Base-by-base conservation (phyloP, 805 yeast genomes). In the Ogataea saltuana region DNA sequence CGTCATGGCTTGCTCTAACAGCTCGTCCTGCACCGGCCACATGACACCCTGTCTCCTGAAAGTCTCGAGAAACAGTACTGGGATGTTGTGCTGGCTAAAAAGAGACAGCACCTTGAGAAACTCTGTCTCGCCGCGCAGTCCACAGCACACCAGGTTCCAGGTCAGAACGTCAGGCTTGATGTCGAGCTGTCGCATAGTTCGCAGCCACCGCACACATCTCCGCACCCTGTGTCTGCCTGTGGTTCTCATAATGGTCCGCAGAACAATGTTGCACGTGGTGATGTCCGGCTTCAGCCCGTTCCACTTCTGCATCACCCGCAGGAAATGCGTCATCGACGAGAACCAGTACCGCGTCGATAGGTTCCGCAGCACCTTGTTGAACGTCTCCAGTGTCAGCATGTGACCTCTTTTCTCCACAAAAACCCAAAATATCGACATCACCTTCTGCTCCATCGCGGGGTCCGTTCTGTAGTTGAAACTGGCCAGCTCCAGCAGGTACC, bases 111-210 rank as follows among this genome's bases (percentile, higher is more conserved):
- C 21, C 2, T 31, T 16, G 15, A 50, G 21, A 6, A 28, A 17
- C n/a, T 35, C 35, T 1, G 16, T 17, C 8, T 16, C 17, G 22
- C 46, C 44, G 2, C 25, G 15, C 13, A 50, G 10, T 3, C 49
- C 41, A 9, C 46, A 33, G 21, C 45, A 41, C 2, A 50, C 13
- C 4, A 53, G 21, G 31, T 50, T 49, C 54, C 54, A 53, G 11
- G 54, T 53, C 28, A 46, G 17, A 15, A 35, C 16, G 29, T 53
- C 51, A 1, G 53, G 53, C 13, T 3, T 32, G 7, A 53, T 15
- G 8, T 33, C 31, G 6, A 22, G 13, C 0, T 18, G 5, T 10
- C 41, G 23, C 51, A 53, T 50, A 8, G 4, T 19, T 10, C 33
- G 15, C 15, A 53, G 20, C 16, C 29, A 21, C 12, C 40, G 15